Evolutionary conservation across 2,329 filamentous ascomycete genomes (phyloP).

Genomic region (Claviceps sp.): DNA sequence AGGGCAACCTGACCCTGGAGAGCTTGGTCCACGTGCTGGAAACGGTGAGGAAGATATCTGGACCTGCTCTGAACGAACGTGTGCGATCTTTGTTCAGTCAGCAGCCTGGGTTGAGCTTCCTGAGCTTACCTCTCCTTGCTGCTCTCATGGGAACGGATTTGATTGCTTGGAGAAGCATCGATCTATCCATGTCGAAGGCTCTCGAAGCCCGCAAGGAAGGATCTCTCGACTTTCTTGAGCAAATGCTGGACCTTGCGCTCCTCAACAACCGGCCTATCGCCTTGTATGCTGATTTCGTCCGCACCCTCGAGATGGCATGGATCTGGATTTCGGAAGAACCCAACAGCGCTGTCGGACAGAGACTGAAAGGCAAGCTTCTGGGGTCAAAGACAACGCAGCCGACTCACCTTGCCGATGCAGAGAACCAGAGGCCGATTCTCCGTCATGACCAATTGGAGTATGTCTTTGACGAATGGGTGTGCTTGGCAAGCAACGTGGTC

Average conservation of each 20-base stretch:
- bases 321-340: slow-evolving; percentile 68
- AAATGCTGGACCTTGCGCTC: slow-evolving; percentile 64
- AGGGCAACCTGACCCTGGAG: slow-evolving; percentile 44
- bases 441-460: slow-evolving; percentile 83
- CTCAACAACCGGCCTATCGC: slow-evolving; percentile 66
- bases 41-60: slow-evolving; percentile 45
- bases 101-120: slow-evolving; percentile 40
- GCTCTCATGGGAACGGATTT: slow-evolving; percentile 47
- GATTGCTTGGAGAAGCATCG: slow-evolving; percentile 50
- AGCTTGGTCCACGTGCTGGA: slow-evolving; percentile 49
- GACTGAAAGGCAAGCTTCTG: slow-evolving; percentile 52
- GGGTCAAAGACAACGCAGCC: slow-evolving; percentile 27
- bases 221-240: slow-evolving; percentile 67
- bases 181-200: slow-evolving; percentile 59
- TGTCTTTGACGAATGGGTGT: slow-evolving; percentile 90
- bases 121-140: slow-evolving; percentile 43
- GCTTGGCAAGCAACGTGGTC: slow-evolving; percentile 64
- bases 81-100: slow-evolving; percentile 43
- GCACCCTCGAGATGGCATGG: slow-evolving; percentile 69
- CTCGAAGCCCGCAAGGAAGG: slow-evolving; percentile 56
- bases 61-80: slow-evolving; percentile 38
- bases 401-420: slow-evolving; percentile 38
- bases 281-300: slow-evolving; percentile 73
- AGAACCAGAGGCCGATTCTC: slow-evolving; percentile 24
- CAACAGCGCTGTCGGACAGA: slow-evolving; percentile 47